Evolutionary conservation across 116 monocot genomes (phyloP), one percentile per base, ranked within the genome.

Genomic region (Trichopus zeylanicus): DNA sequence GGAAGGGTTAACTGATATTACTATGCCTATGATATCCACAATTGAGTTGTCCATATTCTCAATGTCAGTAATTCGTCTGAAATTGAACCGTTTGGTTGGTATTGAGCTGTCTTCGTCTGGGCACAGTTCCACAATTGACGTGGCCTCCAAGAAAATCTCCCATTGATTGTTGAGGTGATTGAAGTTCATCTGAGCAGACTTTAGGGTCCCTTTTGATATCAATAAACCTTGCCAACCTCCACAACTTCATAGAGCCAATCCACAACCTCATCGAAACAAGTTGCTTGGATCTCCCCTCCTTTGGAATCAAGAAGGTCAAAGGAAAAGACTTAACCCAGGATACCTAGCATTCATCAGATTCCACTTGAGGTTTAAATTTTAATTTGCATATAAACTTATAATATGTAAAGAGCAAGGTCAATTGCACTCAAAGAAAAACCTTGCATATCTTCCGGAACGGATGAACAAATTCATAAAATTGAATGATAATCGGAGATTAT

Each of bases 261-360:
- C 24, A 78, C 80, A 32, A 79, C 64, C 20, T 79, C 66, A 78
- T 89, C 86, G 65, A 93, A 93, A 64, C 89, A 88, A 26, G 85
- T 93, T 21, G 48, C 85, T 53, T 85, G 73, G 38, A 93, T 93
- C 71, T 89, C 93, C 24, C 89, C 89, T 38, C 84, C 93, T 46
- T 86, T 85, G 29, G 85, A 85, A 61, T 93, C 93, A 61, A 93
- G 85, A 28, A 93, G 77, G 55, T 93, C 93, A 63, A 89, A 93
- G 48, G 88, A 89, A 56, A 93, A 93, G 3, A 89, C 93, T 63
- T 93, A 89, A n/a, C 93, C 93, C n/a, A n/a, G n/a, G n/a, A n/a
- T n/a, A n/a, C n/a, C n/a, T n/a, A n/a, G n/a, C n/a, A n/a, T n/a
- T n/a, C n/a, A n/a, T n/a, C n/a, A n/a, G n/a, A n/a, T n/a, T n/a